These are phyloP conservation scores for Claviceps pazoutovae DNA, from an alignment of 2,329 filamentous ascomycete species.

Conservation along the genomic window DNA sequence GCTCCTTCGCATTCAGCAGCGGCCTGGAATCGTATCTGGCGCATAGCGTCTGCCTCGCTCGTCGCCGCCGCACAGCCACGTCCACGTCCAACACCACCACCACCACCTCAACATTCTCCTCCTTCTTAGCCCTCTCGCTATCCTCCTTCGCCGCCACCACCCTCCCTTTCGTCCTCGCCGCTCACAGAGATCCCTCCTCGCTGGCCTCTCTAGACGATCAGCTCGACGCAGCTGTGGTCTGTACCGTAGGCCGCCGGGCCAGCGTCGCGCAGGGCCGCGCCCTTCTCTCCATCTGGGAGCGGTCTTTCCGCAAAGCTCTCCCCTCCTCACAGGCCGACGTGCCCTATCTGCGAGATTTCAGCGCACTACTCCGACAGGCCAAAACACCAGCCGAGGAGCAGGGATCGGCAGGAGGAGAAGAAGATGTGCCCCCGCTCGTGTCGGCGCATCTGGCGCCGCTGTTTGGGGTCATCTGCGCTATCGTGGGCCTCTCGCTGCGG, in stretches of 20 bases:
- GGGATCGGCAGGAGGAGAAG: conserved; percentile 13
- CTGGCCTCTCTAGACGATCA: conserved; percentile 55
- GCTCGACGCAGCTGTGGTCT: conserved; percentile 63
- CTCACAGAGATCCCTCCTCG: conserved; percentile 38
- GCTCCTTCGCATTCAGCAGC: conserved; percentile 77
- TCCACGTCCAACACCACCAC: conserved; percentile 8
- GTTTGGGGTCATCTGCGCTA: conserved; percentile 49
- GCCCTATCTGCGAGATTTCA: conserved; percentile 21
- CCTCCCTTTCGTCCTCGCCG: conserved; percentile 61
- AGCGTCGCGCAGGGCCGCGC: conserved; percentile 65
- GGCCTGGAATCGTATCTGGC: conserved; percentile 72
- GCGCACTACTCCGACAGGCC: conserved; percentile 18
- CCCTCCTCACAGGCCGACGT: conserved; percentile 12
- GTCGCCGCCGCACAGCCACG: conserved; percentile 15
- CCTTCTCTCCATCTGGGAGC: conserved; percentile 62
- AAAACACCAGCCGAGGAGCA: not conserved
- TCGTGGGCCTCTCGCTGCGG: conserved; percentile 44
- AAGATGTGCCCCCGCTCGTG: conserved; percentile 22
- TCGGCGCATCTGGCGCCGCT: conserved; percentile 58
- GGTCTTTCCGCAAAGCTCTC: conserved; percentile 40
- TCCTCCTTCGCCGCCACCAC: conserved; percentile 57
- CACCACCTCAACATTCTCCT: conserved; percentile 28
- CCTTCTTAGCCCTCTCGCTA: conserved; percentile 58
- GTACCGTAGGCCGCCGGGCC: conserved; percentile 64
- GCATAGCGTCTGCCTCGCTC: conserved; percentile 36